Conservation (phyloP, 352 stramenopile genomes). For the Globisporangium abappressorium region DNA sequence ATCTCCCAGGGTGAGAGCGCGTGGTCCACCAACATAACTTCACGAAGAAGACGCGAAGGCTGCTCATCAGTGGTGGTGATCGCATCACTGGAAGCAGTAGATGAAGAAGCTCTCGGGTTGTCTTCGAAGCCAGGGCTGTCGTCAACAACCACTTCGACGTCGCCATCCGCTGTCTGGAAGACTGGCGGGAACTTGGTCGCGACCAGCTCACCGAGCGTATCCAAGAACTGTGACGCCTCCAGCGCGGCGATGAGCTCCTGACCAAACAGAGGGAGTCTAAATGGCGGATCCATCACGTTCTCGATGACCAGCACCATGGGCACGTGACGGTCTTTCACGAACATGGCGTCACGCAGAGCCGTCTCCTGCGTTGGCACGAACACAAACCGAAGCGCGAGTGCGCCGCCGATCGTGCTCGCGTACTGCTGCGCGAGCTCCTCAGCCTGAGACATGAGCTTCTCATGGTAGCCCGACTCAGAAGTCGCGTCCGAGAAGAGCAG, state of each 20-base stretch:
- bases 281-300: conserved; percentile 18
- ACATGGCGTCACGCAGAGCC: conserved; percentile 25
- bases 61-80: background rate
- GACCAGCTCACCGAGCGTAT: conserved; percentile 9
- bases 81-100: background rate
- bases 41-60: conserved; percentile 3
- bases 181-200: conserved; percentile 1
- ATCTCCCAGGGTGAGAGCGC: conserved; percentile 15
- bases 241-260: conserved; percentile 14
- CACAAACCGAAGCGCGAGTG: conserved; percentile 29
- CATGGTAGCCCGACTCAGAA: conserved; percentile 14
- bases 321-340: conserved; percentile 25
- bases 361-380: conserved; percentile 22
- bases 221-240: conserved; percentile 1
- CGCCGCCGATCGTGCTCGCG: background rate
- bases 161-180: background rate
- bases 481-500: conserved; percentile 32
- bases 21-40: background rate
- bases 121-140: background rate
- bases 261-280: conserved; percentile 15
- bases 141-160: background rate
- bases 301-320: conserved; percentile 27
- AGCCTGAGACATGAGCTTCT: conserved; percentile 7
- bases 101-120: too few relatives aligned
- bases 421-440: conserved; percentile 21